Conservation (phyloP, 148 eudicot genomes). For the Heliosperma pusillum region DNA sequence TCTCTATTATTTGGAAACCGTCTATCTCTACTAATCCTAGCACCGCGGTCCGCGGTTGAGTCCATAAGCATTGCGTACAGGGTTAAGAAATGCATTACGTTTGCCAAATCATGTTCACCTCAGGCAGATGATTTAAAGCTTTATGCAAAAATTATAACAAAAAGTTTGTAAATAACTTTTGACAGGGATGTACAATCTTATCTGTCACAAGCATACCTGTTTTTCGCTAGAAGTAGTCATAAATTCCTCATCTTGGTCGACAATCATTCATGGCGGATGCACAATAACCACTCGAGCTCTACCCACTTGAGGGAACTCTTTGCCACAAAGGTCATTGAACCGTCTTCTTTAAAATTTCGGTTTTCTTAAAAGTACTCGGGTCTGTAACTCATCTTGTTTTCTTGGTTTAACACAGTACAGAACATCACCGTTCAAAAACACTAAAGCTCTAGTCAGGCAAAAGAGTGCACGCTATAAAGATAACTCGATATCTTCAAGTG, state of each 20-base stretch:
- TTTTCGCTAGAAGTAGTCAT: constrained; percentile 64
- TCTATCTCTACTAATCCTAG: not conserved
- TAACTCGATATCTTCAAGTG: constrained; percentile 32
- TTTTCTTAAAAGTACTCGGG: not conserved
- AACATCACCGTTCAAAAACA: constrained; percentile 83
- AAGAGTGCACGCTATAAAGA: constrained; percentile 34
- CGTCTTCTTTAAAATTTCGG: not conserved
- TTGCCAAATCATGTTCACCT: not conserved
- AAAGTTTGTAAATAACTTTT: not conserved
- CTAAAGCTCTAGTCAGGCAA: constrained; percentile 47
- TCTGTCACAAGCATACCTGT: constrained; percentile 84
- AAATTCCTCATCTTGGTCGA: constrained; percentile 78
- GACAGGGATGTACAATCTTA: constrained; percentile 93
- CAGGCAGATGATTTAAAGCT: not conserved
- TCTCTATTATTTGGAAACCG: not conserved
- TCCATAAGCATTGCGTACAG: not conserved
- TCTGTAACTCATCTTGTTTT: constrained; percentile 20
- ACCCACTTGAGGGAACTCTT: constrained; percentile 82
- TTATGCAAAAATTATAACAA: too few species aligned
- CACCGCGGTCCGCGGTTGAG: too few species aligned
- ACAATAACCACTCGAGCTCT: constrained; percentile 34
- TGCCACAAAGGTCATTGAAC: constrained; percentile 73
- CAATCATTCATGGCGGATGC: constrained; percentile 81
- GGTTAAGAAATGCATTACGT: not conserved
- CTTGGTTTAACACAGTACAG: constrained; percentile 58